phyloP scores from a whole-genome alignment of 1,284 basidiomycete species.

The Malassezia vespertilionis region DNA sequence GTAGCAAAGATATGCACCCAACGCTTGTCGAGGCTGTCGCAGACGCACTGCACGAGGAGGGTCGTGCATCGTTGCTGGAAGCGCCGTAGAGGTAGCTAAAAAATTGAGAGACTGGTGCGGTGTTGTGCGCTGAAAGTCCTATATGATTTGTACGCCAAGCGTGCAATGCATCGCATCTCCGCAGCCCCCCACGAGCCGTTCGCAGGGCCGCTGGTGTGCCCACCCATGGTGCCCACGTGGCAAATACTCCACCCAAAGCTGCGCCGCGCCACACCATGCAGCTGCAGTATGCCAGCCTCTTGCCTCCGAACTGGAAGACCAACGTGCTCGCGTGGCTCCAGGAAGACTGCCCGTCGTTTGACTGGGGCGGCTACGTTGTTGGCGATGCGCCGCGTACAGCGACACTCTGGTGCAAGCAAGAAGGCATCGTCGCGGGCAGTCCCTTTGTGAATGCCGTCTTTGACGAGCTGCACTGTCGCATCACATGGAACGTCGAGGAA shows the following conservation, averaged over 20 bases:
- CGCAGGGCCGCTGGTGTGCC: not conserved
- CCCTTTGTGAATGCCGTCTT: constrained; percentile 96
- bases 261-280: no score
- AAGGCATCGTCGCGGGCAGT: constrained; percentile 78
- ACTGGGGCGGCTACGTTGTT: constrained; percentile 94
- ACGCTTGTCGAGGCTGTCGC: constrained; percentile 66
- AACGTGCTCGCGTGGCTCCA: constrained; percentile 72
- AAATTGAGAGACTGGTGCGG: not conserved
- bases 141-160: no score
- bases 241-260: not conserved
- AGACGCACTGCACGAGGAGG: constrained; percentile 55
- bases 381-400: constrained; percentile 79
- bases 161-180: not conserved
- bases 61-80: constrained; percentile 23
- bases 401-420: constrained; percentile 72
- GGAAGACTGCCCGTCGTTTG: constrained; percentile 91
- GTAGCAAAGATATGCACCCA: constrained; percentile 58
- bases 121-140: no score
- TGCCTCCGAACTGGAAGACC: constrained; percentile 52
- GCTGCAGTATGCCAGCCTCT: constrained; percentile 25
- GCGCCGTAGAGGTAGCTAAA: not conserved
- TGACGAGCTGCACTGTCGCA: constrained; percentile 77
- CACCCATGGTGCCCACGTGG: not conserved
- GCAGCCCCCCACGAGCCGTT: not conserved
- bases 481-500: constrained; percentile 83